Evolutionary conservation across 192 early-diverging fungal genomes (phyloP), one percentile per base, ranked within the genome.

Genomic region (Cetraspora pellucida): DNA sequence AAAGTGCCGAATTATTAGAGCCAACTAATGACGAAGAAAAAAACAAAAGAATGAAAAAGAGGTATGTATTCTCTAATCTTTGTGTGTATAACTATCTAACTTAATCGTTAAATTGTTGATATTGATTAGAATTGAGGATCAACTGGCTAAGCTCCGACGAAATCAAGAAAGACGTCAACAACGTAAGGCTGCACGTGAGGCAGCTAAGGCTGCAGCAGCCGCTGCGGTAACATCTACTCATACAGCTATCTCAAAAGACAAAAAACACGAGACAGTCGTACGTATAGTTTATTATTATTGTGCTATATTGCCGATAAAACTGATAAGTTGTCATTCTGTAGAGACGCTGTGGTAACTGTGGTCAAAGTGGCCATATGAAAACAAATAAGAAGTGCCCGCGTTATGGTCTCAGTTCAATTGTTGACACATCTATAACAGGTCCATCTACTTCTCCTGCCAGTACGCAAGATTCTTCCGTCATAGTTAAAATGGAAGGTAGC

Each of bases 301-400:
- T 28, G 0, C n/a, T 65, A 37, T 19, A 44, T 44, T 37, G 6
- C 10, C 11, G 0, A 77, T 55, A 30, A 16, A n/a, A 55, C 25
- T 50, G 31, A 30, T 8, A 23, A 63, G 9, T 4, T 19, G 13
- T 44, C 3, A 27, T 81, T 45, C 37, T 71, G n/a, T 78, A 90
- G 83, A 87, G 92, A 14, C 84, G 86, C 45, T 94, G 93, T 79
- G 91, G 93, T 71, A 93, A 93, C 78, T 94, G 93, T 81, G 91
- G 91, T 43, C 84, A 90, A 76, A 81, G 90, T 23, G 93, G 93
- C n/a, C 93, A 95, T 54, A 95, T 93, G 92, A 95, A 93, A 80
- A 95, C 93, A 9, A 95, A 93, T 82, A 91, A 91, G 64, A 92
- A 88, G 52, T 95, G 93, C 78, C 93, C 91, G 6, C 88, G 83